phyloP scores from a whole-genome alignment of 2,329 filamentous ascomycete genomes.

The Pestalotiopsis sp. region DNA sequence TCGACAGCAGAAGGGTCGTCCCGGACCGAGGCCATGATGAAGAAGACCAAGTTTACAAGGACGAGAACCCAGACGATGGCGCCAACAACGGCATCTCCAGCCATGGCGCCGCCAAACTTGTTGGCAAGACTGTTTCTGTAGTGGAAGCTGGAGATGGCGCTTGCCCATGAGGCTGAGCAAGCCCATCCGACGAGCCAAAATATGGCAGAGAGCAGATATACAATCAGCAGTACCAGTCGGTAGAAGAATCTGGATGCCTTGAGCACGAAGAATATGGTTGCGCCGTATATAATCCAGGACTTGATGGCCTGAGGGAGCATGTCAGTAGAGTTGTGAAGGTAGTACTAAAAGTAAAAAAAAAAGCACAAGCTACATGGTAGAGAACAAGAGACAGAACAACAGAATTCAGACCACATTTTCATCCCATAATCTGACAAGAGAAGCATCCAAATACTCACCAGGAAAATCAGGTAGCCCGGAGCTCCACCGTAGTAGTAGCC shows the following conservation, averaged over 20 bases:
- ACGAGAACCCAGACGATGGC: conserved; percentile 44
- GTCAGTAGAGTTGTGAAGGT: background rate
- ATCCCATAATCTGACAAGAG: no score
- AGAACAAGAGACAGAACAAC: conserved; percentile 10
- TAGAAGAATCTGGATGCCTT: conserved; percentile 39
- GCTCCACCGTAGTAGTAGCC: conserved; percentile 32
- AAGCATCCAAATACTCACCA: conserved; percentile 37
- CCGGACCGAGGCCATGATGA: conserved; percentile 36
- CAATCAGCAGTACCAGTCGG: conserved; percentile 38
- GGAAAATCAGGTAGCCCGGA: conserved; percentile 48
- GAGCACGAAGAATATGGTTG: conserved; percentile 38
- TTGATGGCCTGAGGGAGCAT: conserved; percentile 37
- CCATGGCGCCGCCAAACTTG: conserved; percentile 36
- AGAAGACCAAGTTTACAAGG: conserved; percentile 41
- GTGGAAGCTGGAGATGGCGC: conserved; percentile 27
- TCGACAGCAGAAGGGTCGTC: conserved; percentile 22
- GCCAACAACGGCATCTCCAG: conserved; percentile 43
- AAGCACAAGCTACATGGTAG: no score
- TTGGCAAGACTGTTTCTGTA: conserved; percentile 22
- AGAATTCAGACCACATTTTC: conserved; percentile 14
- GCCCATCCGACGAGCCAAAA: conserved; percentile 49
- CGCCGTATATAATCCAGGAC: conserved; percentile 44
- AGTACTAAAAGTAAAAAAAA: no score
- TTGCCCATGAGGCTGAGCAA: conserved; percentile 42
- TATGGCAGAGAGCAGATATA: conserved; percentile 39